These are phyloP conservation scores for Xylaria intraflava DNA, from an alignment of 495 filamentous ascomycete species.

Conservation along the genomic window DNA sequence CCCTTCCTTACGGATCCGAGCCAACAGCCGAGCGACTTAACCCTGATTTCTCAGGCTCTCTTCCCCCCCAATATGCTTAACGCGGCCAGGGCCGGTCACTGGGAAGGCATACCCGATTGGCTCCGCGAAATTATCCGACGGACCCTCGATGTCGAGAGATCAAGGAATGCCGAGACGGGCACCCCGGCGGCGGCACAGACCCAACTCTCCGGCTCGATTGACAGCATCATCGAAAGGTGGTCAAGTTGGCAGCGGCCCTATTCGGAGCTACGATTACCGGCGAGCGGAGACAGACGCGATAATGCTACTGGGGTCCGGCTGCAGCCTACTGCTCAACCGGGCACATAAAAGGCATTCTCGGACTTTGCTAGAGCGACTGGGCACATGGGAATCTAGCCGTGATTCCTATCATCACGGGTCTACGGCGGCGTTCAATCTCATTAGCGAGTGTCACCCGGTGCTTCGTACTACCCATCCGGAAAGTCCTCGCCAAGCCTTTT, in stretches of 20 bases:
- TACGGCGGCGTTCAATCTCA: not conserved
- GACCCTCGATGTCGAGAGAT: slow-evolving; percentile 25
- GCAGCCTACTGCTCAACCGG: slow-evolving; percentile 22
- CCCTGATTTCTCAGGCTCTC: slow-evolving; percentile 31
- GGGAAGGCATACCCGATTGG: slow-evolving; percentile 46
- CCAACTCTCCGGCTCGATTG: not conserved
- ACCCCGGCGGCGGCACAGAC: not conserved
- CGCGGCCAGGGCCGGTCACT: slow-evolving; percentile 43
- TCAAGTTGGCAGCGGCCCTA: slow-evolving; percentile 17
- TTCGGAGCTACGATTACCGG: slow-evolving; percentile 22
- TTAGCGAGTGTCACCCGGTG: not conserved
- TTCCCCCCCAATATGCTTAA: slow-evolving; percentile 38
- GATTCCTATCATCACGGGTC: not conserved
- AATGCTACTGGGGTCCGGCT: slow-evolving; percentile 15
- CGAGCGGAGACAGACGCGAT: slow-evolving; percentile 7
- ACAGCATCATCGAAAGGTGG: not conserved
- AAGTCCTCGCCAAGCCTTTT: not conserved
- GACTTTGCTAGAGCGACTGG: not conserved
- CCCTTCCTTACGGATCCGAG: slow-evolving; percentile 37
- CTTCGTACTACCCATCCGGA: not conserved
- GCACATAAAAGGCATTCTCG: slow-evolving; percentile 10
- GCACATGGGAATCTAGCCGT: not conserved
- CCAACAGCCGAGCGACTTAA: slow-evolving; percentile 21
- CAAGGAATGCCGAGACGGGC: not conserved
- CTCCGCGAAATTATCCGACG: slow-evolving; percentile 42